Evolutionary conservation across 2,329 filamentous ascomycete species (phyloP).

Genomic region (Colletotrichum godetiae): DNA sequence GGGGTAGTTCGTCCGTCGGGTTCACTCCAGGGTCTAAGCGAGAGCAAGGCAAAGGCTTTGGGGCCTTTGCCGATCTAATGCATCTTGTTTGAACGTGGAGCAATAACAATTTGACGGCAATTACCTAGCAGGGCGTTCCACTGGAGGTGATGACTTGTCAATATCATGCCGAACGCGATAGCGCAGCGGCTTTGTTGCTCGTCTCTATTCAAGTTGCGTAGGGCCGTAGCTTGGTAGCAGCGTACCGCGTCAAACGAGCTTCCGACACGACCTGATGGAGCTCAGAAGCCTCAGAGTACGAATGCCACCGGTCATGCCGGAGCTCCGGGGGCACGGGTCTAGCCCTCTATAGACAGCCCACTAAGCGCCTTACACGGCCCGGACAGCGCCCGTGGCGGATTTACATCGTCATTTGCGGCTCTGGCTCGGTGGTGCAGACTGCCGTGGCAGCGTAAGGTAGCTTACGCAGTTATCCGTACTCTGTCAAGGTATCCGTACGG

Average conservation of each 20-base stretch:
- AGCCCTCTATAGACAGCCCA: neutral
- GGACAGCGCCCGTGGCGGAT: conserved; percentile 7
- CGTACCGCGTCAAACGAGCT: neutral
- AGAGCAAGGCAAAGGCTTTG: neutral
- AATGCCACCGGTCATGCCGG: neutral
- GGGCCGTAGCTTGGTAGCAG: neutral
- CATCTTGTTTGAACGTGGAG: neutral
- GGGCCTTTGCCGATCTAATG: neutral
- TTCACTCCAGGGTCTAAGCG: conserved; percentile 5
- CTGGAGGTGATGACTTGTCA: neutral
- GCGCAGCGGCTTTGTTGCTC: neutral
- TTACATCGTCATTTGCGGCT: neutral
- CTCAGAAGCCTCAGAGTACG: neutral
- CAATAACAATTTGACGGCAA: neutral
- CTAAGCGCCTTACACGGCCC: conserved; percentile 19
- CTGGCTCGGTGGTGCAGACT: conserved; percentile 3
- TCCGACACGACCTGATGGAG: neutral
- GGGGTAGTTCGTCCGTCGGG: neutral
- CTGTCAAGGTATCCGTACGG: neutral
- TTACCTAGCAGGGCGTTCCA: neutral
- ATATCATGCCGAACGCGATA: neutral
- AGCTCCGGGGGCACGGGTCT: conserved; percentile 11
- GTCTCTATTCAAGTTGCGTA: neutral
- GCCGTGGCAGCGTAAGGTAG: neutral
- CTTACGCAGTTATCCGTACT: neutral